Base-by-base conservation (phyloP, 345 rosid genomes). In the Lagerstroemia speciosa region DNA sequence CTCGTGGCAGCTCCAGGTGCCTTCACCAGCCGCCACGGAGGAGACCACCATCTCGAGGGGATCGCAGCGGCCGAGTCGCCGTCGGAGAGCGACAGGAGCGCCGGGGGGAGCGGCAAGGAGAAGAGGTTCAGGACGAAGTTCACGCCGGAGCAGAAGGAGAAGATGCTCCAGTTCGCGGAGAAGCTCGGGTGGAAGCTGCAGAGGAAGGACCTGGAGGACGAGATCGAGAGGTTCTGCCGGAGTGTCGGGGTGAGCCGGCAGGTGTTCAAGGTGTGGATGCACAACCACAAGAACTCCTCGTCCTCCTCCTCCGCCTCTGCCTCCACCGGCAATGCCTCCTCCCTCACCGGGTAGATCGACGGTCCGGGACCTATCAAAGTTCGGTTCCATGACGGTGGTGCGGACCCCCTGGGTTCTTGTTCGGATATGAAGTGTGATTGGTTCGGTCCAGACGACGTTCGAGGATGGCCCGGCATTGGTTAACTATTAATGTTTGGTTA, bases 251-350 rank as follows among this genome's bases (percentile, higher is more conserved):
- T 87, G 8, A 83, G 77, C 31, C 73, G 89, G 68, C 87, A 84
- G 67, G 87, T 84, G 32, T 87, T 87, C 72, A 87, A 87, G 74
- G 87, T 87, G 19, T 84, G 92, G 92, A 87, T 87, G 92, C 92
- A 87, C 76, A 87, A 84, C 69, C 89, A 84, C 72, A 87, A 87
- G 77, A 84, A 80, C 62, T 70, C 80, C 65, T 74, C 79, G 2
- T 65, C 83, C 64, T 22, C 76, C 31, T 41, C 69, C 69, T 67
- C 86, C 66, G 73, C 74, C 30, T 76, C 83, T 67, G 73, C 74
- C 30, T 76, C 83, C 68, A 68, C 80, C 14, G 86, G 78, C 24
- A 86, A 83, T 77, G 83, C 86, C n/a, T 84, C 91, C 61, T 79
- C 86, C 62, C 82, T 82, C 64, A 84, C 88, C n/a, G 73, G 37